Evolutionary conservation across 1,284 basidiomycete species (phyloP).

Genomic region (Ustilago trichophora): DNA sequence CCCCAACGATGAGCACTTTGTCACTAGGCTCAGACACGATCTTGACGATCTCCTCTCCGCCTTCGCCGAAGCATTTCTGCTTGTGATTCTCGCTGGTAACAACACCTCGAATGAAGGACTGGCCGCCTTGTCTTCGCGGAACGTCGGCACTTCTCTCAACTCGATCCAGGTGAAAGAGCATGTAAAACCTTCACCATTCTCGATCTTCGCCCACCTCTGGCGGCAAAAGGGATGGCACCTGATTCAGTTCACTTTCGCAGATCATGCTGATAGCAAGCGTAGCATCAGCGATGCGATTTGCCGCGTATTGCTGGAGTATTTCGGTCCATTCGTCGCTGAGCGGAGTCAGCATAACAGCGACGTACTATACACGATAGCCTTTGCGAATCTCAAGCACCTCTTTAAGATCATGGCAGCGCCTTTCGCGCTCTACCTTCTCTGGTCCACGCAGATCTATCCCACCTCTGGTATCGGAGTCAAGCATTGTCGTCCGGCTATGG

Average conservation of each 20-base stretch:
- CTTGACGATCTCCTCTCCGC: conserved; percentile 18
- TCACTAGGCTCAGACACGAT: conserved; percentile 18
- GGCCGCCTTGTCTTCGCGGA: background rate
- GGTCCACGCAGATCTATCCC: conserved; percentile 31
- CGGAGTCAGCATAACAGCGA: background rate
- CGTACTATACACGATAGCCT: background rate
- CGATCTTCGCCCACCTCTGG: conserved; percentile 26
- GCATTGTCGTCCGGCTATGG: conserved; percentile 31
- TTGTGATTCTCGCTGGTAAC: background rate
- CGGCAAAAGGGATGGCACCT: conserved; percentile 31
- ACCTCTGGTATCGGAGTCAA: conserved; percentile 38
- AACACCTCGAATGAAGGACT: too few species aligned
- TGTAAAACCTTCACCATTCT: conserved; percentile 24
- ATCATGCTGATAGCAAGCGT: conserved; percentile 36
- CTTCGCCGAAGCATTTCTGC: conserved; percentile 20
- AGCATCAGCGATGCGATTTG: conserved; percentile 24
- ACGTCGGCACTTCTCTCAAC: background rate
- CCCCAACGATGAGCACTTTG: conserved; percentile 29
- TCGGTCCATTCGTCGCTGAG: conserved; percentile 4
- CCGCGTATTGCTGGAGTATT: conserved; percentile 24
- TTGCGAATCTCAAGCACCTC: conserved; percentile 20
- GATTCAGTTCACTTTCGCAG: conserved; percentile 36
- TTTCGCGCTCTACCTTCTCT: conserved; percentile 33
- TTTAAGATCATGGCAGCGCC: conserved; percentile 17
- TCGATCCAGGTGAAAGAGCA: background rate